A percentile compares a stretch with the other conserved stretches of the same genome.
phyloP scores from a whole-genome alignment of 1,284 basidiomycete genomes.

The Fomitopsis schrenkii region DNA sequence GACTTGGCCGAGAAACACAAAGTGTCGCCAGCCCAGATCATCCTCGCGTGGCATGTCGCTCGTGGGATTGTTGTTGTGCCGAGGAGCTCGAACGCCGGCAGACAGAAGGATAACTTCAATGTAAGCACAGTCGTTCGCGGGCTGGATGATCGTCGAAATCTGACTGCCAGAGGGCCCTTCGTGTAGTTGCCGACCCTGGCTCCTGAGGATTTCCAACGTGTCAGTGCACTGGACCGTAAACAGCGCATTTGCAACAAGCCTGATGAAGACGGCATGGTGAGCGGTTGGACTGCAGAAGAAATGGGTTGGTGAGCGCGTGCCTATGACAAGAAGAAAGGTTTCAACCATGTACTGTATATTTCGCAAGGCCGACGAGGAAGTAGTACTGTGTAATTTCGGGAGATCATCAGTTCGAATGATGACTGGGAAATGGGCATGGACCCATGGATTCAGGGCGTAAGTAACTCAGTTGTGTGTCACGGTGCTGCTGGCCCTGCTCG shows the following conservation, averaged over 20 bases:
- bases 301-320: conserved; percentile 37
- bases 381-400: too few species aligned
- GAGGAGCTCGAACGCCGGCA: conserved; percentile 36
- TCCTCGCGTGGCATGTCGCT: conserved; percentile 42
- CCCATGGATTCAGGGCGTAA: too few species aligned
- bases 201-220: conserved; percentile 39
- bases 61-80: conserved; percentile 37
- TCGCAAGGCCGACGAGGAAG: too few species aligned
- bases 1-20: conserved; percentile 40
- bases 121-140: conserved; percentile 21
- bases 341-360: too few species aligned
- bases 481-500: too few species aligned
- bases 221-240: conserved; percentile 55
- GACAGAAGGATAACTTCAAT: conserved; percentile 41
- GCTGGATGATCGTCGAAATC: not conserved
- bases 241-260: conserved; percentile 23
- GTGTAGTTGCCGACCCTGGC: conserved; percentile 40
- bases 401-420: too few species aligned
- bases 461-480: too few species aligned
- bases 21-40: conserved; percentile 36
- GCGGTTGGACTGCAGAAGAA: conserved; percentile 47
- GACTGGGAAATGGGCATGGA: too few species aligned
- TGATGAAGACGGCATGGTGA: conserved; percentile 33
- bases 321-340: too few species aligned
- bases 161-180: not conserved